Base-by-base conservation (phyloP, 345 rosid genomes). In the Toxicodendron radicans region DNA sequence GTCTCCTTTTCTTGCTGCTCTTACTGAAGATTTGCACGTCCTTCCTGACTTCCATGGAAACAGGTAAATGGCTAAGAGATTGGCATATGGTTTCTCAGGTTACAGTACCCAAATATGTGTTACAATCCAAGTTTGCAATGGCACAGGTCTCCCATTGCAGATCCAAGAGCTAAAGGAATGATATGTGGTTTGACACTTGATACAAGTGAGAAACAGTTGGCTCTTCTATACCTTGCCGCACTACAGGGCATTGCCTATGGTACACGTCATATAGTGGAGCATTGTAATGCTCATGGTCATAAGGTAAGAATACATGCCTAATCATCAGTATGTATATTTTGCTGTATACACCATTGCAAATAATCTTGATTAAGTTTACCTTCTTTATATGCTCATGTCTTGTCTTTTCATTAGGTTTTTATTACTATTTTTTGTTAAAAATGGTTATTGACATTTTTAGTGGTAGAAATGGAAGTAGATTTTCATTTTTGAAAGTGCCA, bases 11-110 rank as follows among this genome's bases (percentile, higher is more conserved):
- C 79, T 91, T 78, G 89, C 97, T 80, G 91, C 97, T 60, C 83
- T 95, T 84, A 91, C 97, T 58, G 83, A 91, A 82, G 88, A 87
- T 64, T 68, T 80, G 66, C 99, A 95, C 71, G 77, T 95, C 52
- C 93, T 95, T 76, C 99, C 93, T 0, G 97, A 95, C 79, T 95
- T 91, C 72, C 99, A 95, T 51, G 99, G 98, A 74, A 95, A 95
- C 82, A 92, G 98, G 98, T 92, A 76, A 73, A 67, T 72, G 33
- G 17, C 54, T 57, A 59, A 35, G 46, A 21, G 7, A 23, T 57
- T 59, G 58, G 57, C 43, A 32, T 32, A 30, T 32, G 46, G 5
- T 63, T 71, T 72, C 43, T 41, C 62, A 27, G 54, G 38, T 56
- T 56, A 10, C 58, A 7, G 52, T 7, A 68, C 64, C 33, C 58